Evolutionary conservation across 139 green algal genomes (phyloP), one percentile per base, ranked within the genome.

Genomic region (Chara braunii): DNA sequence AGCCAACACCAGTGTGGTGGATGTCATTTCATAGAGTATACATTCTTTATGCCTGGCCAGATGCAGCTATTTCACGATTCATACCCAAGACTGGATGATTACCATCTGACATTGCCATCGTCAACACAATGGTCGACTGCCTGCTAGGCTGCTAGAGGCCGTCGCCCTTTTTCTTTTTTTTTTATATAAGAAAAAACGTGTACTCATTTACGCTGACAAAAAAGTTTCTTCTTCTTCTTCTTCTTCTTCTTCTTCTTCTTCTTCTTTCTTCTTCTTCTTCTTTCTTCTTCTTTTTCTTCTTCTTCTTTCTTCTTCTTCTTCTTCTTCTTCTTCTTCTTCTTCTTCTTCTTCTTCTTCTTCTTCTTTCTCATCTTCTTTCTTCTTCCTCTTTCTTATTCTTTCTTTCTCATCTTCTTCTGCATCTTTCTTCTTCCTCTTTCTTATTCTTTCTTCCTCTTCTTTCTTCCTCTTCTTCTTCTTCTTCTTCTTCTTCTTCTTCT

Each of bases 241-340:
- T 56, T 56, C 45, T 60, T 60, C 18, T 60, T 42, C 52, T 42
- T 40, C 52, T 60, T 60, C 52, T 60, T 60, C 52, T 60, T 60
- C 52, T 60, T 60, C 52, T 5, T 60, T 28, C 33, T 56, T 28
- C 9, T 56, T 28, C 33, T 56, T 28, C 33, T 56, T 28, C 33
- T 56, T 28, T 56, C 33, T 28, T 56, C 33, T 28, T 7, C 33
- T 28, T 56, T 56, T 28, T 56, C 33, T 28, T 56, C 33, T 28
- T 56, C 33, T 28, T 7, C 33, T 9, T 7, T 56, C 45, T 56
- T 56, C 45, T 56, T 9, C 45, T 56, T 56, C 45, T 56, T 56
- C 45, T 56, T 56, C 9, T 7, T 56, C 45, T 56, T 56, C 45
- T 56, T 56, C 45, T 56, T 56, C 45, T 56, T 56, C 45, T 56